Conservation (phyloP, 2,329 filamentous ascomycete species). For the Penicillium sclerotigenum region DNA sequence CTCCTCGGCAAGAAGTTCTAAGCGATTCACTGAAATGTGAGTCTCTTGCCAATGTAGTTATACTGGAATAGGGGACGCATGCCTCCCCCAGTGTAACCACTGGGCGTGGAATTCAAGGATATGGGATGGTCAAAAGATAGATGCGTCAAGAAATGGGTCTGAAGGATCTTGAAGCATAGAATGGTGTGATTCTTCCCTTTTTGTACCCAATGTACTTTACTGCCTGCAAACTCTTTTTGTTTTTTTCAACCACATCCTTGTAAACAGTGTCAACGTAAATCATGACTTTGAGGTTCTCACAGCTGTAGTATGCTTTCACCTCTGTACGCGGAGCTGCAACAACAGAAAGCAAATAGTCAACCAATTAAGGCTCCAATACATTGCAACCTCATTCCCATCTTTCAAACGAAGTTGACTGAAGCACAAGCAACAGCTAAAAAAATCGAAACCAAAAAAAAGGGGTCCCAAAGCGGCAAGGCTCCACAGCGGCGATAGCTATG, state of each 20-base stretch:
- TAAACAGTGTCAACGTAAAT: conserved; percentile 1
- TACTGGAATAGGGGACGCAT: conserved; percentile 27
- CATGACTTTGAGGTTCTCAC: too few relatives aligned
- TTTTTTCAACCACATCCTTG: conserved; percentile 32
- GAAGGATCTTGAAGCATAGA: conserved; percentile 46
- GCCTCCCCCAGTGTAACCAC: conserved; percentile 27
- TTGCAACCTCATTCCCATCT: too few relatives aligned
- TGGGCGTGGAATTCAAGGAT: conserved; percentile 31
- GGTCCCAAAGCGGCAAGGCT: conserved; percentile 13
- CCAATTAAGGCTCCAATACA: too few relatives aligned
- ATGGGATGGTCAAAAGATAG: conserved; percentile 43
- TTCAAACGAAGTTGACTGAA: not conserved
- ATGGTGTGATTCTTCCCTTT: conserved; percentile 40
- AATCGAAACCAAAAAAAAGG: not conserved
- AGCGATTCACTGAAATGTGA: conserved; percentile 33
- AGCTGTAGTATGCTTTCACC: too few relatives aligned
- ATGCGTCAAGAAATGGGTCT: conserved; percentile 40
- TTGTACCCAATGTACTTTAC: conserved; percentile 50
- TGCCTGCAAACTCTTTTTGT: conserved; percentile 45
- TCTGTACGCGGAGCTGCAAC: too few relatives aligned
- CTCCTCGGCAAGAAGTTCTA: conserved; percentile 99
- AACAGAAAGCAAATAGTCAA: too few relatives aligned
- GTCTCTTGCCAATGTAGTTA: conserved; percentile 21
- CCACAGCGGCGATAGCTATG: conserved; percentile 21
- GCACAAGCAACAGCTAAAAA: not conserved